phyloP scores from a whole-genome alignment of 495 filamentous ascomycete species.

The Xylaria longipes region DNA sequence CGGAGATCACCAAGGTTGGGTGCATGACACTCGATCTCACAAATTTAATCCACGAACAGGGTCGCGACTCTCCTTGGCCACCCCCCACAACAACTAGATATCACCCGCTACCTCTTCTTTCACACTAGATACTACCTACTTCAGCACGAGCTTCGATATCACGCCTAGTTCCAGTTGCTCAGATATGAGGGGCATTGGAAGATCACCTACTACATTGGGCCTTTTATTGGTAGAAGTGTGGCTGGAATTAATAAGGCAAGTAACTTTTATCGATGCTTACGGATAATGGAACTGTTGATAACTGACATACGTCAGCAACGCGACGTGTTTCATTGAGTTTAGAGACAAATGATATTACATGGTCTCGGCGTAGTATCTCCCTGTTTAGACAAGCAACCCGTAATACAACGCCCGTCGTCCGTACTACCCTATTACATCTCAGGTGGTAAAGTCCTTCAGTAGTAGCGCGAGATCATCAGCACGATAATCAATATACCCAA shows the following conservation, averaged over 20 bases:
- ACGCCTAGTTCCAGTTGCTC: not conserved
- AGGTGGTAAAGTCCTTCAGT: conserved; percentile 31
- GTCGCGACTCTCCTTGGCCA: not conserved
- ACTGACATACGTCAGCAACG: not conserved
- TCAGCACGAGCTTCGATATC: not conserved
- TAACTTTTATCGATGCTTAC: not conserved
- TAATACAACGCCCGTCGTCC: not conserved
- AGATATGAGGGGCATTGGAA: not conserved
- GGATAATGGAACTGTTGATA: not conserved
- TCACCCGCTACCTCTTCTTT: not conserved
- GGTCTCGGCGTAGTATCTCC: too few relatives aligned
- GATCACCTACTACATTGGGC: not conserved
- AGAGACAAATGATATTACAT: not conserved
- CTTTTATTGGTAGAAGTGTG: not conserved
- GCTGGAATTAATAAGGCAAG: not conserved
- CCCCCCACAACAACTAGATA: not conserved
- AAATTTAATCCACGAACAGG: conserved; percentile 25
- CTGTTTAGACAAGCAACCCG: not conserved
- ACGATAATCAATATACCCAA: conserved; percentile 34
- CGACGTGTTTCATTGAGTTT: not conserved
- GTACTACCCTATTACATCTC: not conserved
- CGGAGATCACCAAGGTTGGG: not conserved
- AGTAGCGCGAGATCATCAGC: conserved; percentile 20
- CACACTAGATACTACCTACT: not conserved
- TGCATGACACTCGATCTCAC: not conserved